Base-by-base conservation (phyloP, 2,329 filamentous ascomycete genomes). In the Monilinia fructicola region DNA sequence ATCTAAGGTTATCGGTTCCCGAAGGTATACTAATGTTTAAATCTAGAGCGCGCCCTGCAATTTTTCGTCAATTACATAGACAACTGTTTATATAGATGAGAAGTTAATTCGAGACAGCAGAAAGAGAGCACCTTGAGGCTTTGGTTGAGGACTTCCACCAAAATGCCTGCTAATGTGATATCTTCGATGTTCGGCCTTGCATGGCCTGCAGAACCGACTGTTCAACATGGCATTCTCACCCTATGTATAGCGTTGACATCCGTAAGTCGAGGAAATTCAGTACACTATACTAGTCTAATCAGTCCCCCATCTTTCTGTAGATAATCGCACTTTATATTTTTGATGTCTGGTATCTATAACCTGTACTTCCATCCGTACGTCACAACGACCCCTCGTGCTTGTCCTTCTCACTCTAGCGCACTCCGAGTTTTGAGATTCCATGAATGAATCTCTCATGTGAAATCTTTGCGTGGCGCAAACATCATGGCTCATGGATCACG, bases 321-420 rank as follows among this genome's bases (percentile, higher is more conserved):
- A 40, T 2, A 40, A 54, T 38, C 53, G 12, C 31, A 6, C 21
- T 38, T 54, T 12, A 12, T n/a, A 14, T 54, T 18, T 18, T 35
- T 54, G 21, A 38, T 54, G 1, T n/a, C 2, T n/a, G 53, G 53
- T 12, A 54, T 54, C 28, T 54, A 54, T 28, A 54, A 54, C 31
- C 53, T 38, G 1, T 54, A 54, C 53, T 54, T 54, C 9, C 53
- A 54, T 54, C 53, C 53, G 53, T 54, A 54, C 11, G 53, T 54
- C 3, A n/a, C 4, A 9, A 18, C 26, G 6, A 18, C 6, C 23
- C 18, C 50, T 5, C 10, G 26, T 53, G 26, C 12, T 28, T 53
- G 16, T 18, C 26, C 1, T 53, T 9, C 18, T 28, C 38, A 40
- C 12, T 40, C 12, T 11, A 40, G 11, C 38, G 9, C 5, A 35